These are phyloP conservation scores for Cyclocybe aegerita DNA, from an alignment of 768 basidiomycete genomes.

Conservation along the genomic window DNA sequence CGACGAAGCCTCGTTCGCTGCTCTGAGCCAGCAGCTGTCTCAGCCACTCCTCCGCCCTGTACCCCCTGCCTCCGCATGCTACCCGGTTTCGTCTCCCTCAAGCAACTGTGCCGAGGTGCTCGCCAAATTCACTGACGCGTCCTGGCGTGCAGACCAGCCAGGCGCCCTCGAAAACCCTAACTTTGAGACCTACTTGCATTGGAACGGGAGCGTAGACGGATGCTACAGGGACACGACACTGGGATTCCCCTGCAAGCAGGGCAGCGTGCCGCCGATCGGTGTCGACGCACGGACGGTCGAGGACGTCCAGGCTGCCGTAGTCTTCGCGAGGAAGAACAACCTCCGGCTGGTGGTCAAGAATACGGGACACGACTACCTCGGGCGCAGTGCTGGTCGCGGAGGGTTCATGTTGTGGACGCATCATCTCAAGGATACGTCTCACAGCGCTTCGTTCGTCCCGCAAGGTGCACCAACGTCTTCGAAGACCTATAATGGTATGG, in stretches of 20 bases:
- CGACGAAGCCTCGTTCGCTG: conserved; percentile 26
- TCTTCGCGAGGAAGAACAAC: conserved; percentile 32
- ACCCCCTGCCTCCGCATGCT: conserved; percentile 41
- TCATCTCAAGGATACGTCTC: conserved; percentile 36
- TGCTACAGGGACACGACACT: conserved; percentile 50
- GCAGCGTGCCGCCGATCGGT: conserved; percentile 36
- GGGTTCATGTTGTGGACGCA: conserved; percentile 42
- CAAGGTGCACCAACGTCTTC: conserved; percentile 21
- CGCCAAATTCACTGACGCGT: conserved; percentile 27
- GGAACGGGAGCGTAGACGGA: conserved; percentile 45
- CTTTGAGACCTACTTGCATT: conserved; percentile 28
- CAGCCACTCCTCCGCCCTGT: conserved; percentile 41
- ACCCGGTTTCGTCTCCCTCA: conserved; percentile 31
- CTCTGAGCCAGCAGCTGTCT: conserved; percentile 35
- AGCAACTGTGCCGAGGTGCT: conserved; percentile 36
- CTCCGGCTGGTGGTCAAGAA: conserved; percentile 34
- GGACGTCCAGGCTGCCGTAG: conserved; percentile 38
- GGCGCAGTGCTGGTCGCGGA: conserved; percentile 36
- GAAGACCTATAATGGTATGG: conserved; percentile 9
- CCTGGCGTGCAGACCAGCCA: conserved; percentile 39
- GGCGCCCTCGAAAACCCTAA: conserved; percentile 37
- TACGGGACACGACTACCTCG: conserved; percentile 37
- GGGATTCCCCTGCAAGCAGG: conserved; percentile 21
- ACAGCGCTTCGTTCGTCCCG: conserved; percentile 24
- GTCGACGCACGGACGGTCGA: conserved; percentile 35